Base-by-base conservation (phyloP, 495 filamentous ascomycete species). In the Hapsidospora chrysogenum region DNA sequence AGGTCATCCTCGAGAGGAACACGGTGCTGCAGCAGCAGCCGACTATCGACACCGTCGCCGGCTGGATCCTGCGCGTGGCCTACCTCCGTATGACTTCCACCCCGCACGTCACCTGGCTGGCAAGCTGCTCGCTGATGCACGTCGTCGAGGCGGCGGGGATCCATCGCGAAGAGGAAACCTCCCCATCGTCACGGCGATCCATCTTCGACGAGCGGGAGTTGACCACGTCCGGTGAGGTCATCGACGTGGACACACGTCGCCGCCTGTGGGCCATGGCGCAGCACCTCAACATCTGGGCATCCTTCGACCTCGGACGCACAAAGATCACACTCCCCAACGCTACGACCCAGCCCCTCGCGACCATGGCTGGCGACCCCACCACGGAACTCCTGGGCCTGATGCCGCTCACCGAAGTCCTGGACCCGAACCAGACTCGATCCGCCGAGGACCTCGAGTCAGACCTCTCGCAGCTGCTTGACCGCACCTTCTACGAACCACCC, bases 71-170 rank as follows among this genome's bases (percentile, higher is more conserved):
- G 7, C 62, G 67, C 27, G 51, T 57, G 6, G 47, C 66, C 6
- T 72, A 72, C 46, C 48, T 72, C 5, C 54, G 70, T 20, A 58
- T 60, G 43, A 70, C 66, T 6, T 56, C 61, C 9, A 53, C 61
- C 17, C 67, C 68, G 8, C 60, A 74, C 37, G 51, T 58, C 5
- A 51, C 63, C 15, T 72, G 67, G 66, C 64, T 72, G 56, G 64
- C 65, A 3, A 69, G 62, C 30, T 67, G 63, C 42, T 65, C 57
- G 6, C 41, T 66, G 17, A 64, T 74, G 49, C 68, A 72, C 33
- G 37, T 70, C 4, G 49, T 66, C 8, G 68, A 72, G 45, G 57
- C 66, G 0, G 46, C 60, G 1, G 61, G 60, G 0, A 44, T 72
- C 5, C 60, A 70, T 31, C 50, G 53, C 9, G 64, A 60, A 26